Evolutionary conservation across 139 green algal genomes (phyloP).

Genomic region (Picochlorum sp.): DNA sequence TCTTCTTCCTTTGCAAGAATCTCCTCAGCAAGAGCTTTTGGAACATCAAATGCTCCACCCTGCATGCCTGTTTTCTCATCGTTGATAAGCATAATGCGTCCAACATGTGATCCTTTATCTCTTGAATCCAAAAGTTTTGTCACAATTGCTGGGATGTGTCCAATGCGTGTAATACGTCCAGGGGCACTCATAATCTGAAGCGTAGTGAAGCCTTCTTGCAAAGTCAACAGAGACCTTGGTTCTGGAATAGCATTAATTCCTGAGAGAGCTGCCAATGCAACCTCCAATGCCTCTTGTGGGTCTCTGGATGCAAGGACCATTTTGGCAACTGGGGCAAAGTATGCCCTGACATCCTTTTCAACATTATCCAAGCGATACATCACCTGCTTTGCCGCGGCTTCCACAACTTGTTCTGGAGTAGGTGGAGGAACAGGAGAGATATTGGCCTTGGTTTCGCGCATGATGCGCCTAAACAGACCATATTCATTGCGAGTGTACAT

Average conservation of each 20-base stretch:
- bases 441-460: slow-evolving; percentile 41
- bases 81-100: slow-evolving; percentile 48
- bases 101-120: slow-evolving; percentile 27
- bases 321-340: slow-evolving; percentile 74
- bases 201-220: slow-evolving; percentile 63
- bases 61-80: slow-evolving; percentile 7
- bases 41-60: slow-evolving; percentile 80
- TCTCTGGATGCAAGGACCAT: slow-evolving; percentile 53
- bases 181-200: slow-evolving; percentile 43
- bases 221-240: slow-evolving; percentile 55
- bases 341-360: slow-evolving; percentile 58
- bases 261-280: slow-evolving; percentile 76
- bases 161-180: slow-evolving; percentile 31
- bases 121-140: slow-evolving; percentile 19
- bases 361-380: slow-evolving; percentile 64
- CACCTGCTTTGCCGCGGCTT: slow-evolving; percentile 46
- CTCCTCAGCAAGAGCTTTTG: slow-evolving; percentile 31
- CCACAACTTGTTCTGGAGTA: slow-evolving; percentile 47
- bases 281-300: slow-evolving; percentile 32
- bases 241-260: slow-evolving; percentile 75
- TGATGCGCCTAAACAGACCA: slow-evolving; percentile 51
- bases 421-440: slow-evolving; percentile 44
- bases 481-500: slow-evolving; percentile 62
- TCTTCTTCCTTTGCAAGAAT: slow-evolving; percentile 36
- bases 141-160: slow-evolving; percentile 44